Evolutionary conservation across 1,139 yeast species (phyloP).

Genomic region (Pichiaceae sp.): DNA sequence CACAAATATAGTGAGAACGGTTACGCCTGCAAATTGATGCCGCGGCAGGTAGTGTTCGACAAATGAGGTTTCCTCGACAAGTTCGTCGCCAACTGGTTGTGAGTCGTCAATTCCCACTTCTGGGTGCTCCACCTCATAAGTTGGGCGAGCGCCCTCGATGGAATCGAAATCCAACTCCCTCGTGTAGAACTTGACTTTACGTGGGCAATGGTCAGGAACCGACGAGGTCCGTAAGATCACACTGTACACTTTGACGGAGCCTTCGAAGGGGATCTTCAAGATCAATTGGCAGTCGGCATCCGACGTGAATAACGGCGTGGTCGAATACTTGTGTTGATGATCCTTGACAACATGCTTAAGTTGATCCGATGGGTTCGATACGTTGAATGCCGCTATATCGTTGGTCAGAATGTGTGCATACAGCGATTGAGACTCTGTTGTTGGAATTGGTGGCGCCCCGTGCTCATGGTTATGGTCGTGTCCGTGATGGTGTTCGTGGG

Average conservation of each 20-base stretch:
- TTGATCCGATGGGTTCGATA: slow-evolving; percentile 43
- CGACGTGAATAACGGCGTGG: slow-evolving; percentile 48
- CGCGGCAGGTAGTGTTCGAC: slow-evolving; percentile 82
- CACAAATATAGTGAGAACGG: slow-evolving; percentile 58
- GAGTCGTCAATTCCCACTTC: slow-evolving; percentile 35
- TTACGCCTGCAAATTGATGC: slow-evolving; percentile 62
- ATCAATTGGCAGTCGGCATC: slow-evolving; percentile 82
- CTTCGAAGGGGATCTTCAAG: slow-evolving; percentile 71
- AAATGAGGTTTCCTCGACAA: slow-evolving; percentile 43
- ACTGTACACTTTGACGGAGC: slow-evolving; percentile 64
- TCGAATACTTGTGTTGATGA: slow-evolving; percentile 32
- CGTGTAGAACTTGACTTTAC: slow-evolving; percentile 61
- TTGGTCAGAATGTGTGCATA: slow-evolving; percentile 52
- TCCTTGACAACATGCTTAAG: slow-evolving; percentile 47
- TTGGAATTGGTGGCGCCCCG: slow-evolving; percentile 60
- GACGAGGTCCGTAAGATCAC: slow-evolving; percentile 61
- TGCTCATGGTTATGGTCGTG: slow-evolving; percentile 24
- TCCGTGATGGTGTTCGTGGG: slow-evolving; percentile 8
- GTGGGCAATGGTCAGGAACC: slow-evolving; percentile 54
- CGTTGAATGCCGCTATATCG: slow-evolving; percentile 59
- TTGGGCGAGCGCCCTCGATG: slow-evolving; percentile 41
- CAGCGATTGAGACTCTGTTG: slow-evolving; percentile 63
- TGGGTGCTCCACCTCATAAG: slow-evolving; percentile 56
- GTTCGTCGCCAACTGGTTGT: slow-evolving; percentile 23
- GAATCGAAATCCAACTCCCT: slow-evolving; percentile 64